phyloP scores from a whole-genome alignment of 2,329 filamentous ascomycete genomes.

The Alternaria viburni region DNA sequence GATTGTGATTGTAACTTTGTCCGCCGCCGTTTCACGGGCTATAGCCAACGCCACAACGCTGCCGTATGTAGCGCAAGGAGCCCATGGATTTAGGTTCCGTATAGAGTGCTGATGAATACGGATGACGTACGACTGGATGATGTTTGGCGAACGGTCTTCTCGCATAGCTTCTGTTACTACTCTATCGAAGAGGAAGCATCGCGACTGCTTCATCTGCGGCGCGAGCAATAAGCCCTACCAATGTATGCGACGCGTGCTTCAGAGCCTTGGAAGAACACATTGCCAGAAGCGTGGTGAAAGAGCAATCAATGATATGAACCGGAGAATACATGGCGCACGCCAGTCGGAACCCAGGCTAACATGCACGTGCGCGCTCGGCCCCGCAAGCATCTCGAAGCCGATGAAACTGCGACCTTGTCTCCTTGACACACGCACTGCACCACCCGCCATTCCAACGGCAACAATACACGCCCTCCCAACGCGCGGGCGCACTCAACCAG shows the following conservation, averaged over 20 bases:
- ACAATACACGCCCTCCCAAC: slow-evolving; percentile 31
- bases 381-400: slow-evolving; percentile 17
- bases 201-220: slow-evolving; percentile 52
- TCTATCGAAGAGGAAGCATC: slow-evolving; percentile 54
- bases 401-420: slow-evolving; percentile 27
- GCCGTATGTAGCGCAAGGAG: neutral
- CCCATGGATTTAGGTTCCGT: neutral
- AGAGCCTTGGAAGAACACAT: neutral
- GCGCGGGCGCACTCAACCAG: slow-evolving; percentile 1
- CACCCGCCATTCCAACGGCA: slow-evolving; percentile 22
- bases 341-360: slow-evolving; percentile 3
- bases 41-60: neutral
- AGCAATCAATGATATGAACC: neutral
- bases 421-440: slow-evolving; percentile 35
- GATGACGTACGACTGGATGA: neutral
- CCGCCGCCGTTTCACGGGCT: neutral
- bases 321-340: neutral
- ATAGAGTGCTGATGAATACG: neutral
- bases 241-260: neutral
- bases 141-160: neutral
- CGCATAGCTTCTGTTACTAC: neutral
- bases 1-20: neutral
- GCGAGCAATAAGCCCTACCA: neutral
- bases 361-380: slow-evolving; percentile 7
- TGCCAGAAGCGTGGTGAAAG: neutral